phyloP scores from a whole-genome alignment of 768 basidiomycete species.

The Hemileccinum rubropunctum region DNA sequence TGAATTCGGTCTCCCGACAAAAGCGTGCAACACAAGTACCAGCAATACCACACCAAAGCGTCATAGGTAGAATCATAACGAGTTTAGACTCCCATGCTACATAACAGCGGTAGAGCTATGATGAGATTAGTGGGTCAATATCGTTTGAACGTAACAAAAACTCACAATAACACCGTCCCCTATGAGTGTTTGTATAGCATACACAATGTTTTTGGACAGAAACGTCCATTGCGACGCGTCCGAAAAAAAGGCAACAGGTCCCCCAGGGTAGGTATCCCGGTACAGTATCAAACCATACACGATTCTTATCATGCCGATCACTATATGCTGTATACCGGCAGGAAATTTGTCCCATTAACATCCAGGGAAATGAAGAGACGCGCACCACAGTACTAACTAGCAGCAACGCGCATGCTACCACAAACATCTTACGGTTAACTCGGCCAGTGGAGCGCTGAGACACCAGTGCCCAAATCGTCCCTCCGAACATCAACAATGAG shows the following conservation, averaged over 20 bases:
- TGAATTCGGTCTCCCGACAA: background rate
- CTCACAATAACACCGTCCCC: conserved; percentile 26
- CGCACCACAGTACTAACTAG: conserved; percentile 22
- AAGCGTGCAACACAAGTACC: conserved; percentile 7
- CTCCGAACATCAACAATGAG: conserved; percentile 31
- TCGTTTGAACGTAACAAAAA: background rate
- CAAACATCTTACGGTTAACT: conserved; percentile 2
- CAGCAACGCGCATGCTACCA: conserved; percentile 19
- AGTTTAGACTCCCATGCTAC: conserved; percentile 23
- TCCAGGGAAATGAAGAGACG: background rate
- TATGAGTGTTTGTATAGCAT: conserved; percentile 15
- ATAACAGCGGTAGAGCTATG: conserved; percentile 17
- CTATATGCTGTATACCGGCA: conserved; percentile 10
- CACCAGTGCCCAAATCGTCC: conserved; percentile 24
- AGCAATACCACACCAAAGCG: conserved; percentile 23
- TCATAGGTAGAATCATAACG: conserved; percentile 19
- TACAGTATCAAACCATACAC: conserved; percentile 20
- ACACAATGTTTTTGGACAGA: conserved; percentile 17
- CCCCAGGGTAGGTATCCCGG: conserved; percentile 10
- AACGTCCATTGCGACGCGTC: conserved; percentile 20
- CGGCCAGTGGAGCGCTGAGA: background rate
- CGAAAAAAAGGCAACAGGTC: conserved; percentile 22
- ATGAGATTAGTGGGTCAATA: background rate
- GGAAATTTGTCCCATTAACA: background rate
- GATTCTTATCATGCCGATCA: conserved; percentile 14